Percentiles rank a stretch among this genome's conserved stretches.
phyloP scores from a whole-genome alignment of 2,329 filamentous ascomycete genomes.

The Pseudonectria foliicola region DNA sequence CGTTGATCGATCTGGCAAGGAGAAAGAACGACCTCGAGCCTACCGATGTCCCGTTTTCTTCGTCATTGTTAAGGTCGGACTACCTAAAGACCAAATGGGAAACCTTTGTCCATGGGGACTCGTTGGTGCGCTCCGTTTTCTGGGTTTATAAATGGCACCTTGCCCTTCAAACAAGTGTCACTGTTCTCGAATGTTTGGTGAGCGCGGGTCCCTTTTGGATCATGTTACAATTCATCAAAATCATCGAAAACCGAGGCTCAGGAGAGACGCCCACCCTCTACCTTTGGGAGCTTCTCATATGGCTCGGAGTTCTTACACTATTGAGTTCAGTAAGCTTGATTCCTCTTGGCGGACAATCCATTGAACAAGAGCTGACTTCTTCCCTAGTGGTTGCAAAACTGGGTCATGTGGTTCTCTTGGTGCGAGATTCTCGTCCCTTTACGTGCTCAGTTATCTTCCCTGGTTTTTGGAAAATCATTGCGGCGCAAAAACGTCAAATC shows the following conservation, averaged over 20 bases:
- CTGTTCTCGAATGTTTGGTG: conserved; percentile 46
- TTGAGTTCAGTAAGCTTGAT: conserved; percentile 33
- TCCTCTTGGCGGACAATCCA: not conserved
- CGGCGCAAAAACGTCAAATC: conserved; percentile 70
- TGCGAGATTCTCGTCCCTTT: conserved; percentile 58
- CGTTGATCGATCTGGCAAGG: conserved; percentile 46
- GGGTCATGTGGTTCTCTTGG: conserved; percentile 60
- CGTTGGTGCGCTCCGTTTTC: conserved; percentile 55
- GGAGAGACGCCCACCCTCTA: conserved; percentile 41
- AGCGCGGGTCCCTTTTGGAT: conserved; percentile 65
- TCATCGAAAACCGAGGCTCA: conserved; percentile 49
- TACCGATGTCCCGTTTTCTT: conserved; percentile 54
- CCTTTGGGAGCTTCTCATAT: conserved; percentile 62
- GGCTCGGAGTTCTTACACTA: conserved; percentile 54
- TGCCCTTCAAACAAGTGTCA: conserved; percentile 51
- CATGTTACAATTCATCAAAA: conserved; percentile 56
- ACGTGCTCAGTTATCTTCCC: conserved; percentile 60
- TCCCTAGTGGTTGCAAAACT: conserved; percentile 53
- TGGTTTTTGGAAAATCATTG: conserved; percentile 73
- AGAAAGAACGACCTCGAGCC: conserved; percentile 55
- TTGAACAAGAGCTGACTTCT: not conserved
- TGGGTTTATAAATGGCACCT: conserved; percentile 50
- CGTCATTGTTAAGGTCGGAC: conserved; percentile 45
- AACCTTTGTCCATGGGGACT: conserved; percentile 35
- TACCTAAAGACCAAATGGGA: conserved; percentile 46